Conservation (phyloP, 345 rosid genomes). For the Acer saccharum region DNA sequence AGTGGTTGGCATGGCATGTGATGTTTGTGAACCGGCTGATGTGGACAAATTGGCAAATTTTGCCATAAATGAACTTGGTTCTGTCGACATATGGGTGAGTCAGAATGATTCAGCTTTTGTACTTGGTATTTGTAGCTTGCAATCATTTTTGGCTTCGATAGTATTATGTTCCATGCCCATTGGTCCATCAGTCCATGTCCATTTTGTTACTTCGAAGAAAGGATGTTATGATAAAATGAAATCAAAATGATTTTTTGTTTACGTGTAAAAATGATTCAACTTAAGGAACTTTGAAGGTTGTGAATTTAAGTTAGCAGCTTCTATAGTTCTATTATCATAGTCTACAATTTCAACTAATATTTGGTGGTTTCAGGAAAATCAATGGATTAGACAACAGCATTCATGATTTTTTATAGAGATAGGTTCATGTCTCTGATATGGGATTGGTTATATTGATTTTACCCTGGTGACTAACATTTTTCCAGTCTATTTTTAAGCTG, state of each 20-base stretch:
- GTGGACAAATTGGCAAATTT: slow-evolving; percentile 71
- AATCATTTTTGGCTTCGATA: neutral
- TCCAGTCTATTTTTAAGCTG: neutral
- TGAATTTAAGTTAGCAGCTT: neutral
- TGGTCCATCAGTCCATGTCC: too few relatives aligned
- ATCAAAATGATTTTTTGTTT: neutral
- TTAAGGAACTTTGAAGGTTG: neutral
- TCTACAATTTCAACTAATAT: neutral
- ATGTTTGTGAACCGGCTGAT: slow-evolving; percentile 74
- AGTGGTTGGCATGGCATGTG: slow-evolving; percentile 86
- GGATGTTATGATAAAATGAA: neutral
- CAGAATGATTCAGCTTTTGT: neutral
- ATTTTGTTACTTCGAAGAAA: neutral
- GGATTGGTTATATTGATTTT: neutral
- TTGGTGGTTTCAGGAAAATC: neutral
- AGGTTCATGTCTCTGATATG: neutral
- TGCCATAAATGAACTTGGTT: slow-evolving; percentile 75
- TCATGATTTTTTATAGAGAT: too few relatives aligned
- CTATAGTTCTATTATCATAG: neutral
- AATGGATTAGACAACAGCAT: too few relatives aligned
- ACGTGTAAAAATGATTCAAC: neutral
- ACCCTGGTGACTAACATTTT: neutral
- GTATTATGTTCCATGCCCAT: neutral
- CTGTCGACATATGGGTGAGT: slow-evolving; percentile 86
- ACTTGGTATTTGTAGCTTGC: neutral